Evolutionary conservation across 2,329 filamentous ascomycete species (phyloP).

Genomic region (Ascomycota sp.): DNA sequence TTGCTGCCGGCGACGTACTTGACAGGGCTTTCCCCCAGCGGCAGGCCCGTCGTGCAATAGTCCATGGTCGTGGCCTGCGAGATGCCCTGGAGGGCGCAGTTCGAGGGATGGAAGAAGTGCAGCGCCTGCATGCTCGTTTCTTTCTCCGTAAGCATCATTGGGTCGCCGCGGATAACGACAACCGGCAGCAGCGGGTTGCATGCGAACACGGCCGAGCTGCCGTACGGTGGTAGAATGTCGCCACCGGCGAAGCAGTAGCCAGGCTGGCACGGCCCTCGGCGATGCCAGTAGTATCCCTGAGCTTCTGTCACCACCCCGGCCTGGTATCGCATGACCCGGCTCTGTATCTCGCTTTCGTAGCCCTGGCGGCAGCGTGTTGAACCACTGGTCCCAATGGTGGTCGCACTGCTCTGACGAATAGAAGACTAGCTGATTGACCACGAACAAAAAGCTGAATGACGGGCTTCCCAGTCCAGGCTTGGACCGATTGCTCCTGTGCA

Average conservation of each 20-base stretch:
- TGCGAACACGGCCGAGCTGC: constrained; percentile 12
- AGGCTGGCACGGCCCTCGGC: neutral
- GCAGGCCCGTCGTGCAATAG: constrained; percentile 2
- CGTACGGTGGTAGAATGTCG: constrained; percentile 4
- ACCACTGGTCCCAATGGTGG: constrained; percentile 6
- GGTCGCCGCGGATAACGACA: constrained; percentile 8
- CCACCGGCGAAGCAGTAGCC: constrained; percentile 1
- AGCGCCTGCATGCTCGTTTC: constrained; percentile 9
- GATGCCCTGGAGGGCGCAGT: constrained; percentile 5
- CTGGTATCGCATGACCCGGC: constrained; percentile 16
- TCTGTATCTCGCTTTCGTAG: constrained; percentile 10
- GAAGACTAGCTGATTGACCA: constrained; percentile 15
- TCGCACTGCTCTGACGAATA: constrained; percentile 2
- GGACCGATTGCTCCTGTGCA: neutral
- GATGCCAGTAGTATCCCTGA: constrained; percentile 1
- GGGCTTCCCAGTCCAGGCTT: constrained; percentile 1
- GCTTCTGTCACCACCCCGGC: constrained; percentile 10
- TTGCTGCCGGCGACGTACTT: constrained; percentile 12
- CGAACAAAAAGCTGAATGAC: constrained; percentile 16
- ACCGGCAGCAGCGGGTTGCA: constrained; percentile 17
- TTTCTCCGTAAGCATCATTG: constrained; percentile 1
- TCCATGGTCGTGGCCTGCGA: constrained; percentile 9
- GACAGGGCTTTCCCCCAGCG: constrained; percentile 2
- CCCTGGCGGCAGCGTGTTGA: constrained; percentile 7
- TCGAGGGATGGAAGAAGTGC: constrained; percentile 8